Conservation (phyloP, 78 protist genomes). For the Dictyostelium discoideum region dicty_2.7 NC_007088.5:6462001-6462500, state of each 20-base stretch:
- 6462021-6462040: neutral
- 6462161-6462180: neutral
- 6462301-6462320: no score
- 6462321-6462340: neutral
- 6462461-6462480: neutral
- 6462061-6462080: neutral
- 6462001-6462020: neutral
- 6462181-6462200: slow-evolving; percentile 3
- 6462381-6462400: no score
- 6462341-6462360: no score
- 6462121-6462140: slow-evolving; percentile 15
- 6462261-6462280: slow-evolving; percentile 41
- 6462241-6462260: slow-evolving; percentile 51
- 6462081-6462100: neutral
- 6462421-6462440: neutral
- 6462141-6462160: neutral
- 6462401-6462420: no score
- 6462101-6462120: neutral
- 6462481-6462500: neutral
- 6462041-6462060: neutral
- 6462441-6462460: neutral
- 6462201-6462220: neutral
- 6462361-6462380: no score
- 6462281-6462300: slow-evolving; percentile 4
- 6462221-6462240: neutral